Evolutionary conservation across 2,329 filamentous ascomycete species (phyloP).

Genomic region (Pestalotiopsis sp.): DNA sequence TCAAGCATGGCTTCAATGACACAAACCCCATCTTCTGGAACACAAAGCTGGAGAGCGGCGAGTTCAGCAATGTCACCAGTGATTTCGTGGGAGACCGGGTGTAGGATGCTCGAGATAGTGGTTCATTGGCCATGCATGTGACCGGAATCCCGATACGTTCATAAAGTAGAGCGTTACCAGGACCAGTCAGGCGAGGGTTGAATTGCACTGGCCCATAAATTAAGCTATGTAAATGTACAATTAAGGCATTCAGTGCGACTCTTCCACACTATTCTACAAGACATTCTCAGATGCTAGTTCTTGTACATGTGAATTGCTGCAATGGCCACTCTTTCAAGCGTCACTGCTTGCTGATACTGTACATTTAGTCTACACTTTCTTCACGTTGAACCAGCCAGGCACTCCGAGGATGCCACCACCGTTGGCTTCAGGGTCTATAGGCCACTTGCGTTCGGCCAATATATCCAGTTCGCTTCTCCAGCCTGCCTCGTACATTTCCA

Average conservation of each 20-base stretch:
- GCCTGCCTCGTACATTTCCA: constrained; percentile 88
- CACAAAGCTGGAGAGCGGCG: constrained; percentile 97
- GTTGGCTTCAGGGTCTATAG: constrained; percentile 63
- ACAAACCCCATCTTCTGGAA: constrained; percentile 99
- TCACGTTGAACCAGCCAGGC: constrained; percentile 43
- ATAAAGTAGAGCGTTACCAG: constrained; percentile 19
- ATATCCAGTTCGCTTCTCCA: constrained; percentile 66
- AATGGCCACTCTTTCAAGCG: neutral
- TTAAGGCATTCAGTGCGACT: constrained; percentile 15
- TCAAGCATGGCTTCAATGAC: constrained; percentile 97
- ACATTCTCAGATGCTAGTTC: neutral
- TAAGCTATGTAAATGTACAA: constrained; percentile 27
- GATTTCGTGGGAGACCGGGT: constrained; percentile 52
- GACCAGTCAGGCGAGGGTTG: constrained; percentile 2
- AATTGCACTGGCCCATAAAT: constrained; percentile 18
- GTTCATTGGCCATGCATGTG: neutral
- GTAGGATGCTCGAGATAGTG: constrained; percentile 2
- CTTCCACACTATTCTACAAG: neutral
- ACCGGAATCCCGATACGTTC: neutral
- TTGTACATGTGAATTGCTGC: neutral
- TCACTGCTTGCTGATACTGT: neutral
- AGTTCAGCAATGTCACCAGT: constrained; percentile 94
- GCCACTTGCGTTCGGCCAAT: constrained; percentile 70
- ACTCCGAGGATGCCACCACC: constrained; percentile 62
- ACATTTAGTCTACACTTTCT: neutral